Evolutionary conservation across 352 stramenopile genomes (phyloP).

Genomic region (Phytophthora niederhauseri): DNA sequence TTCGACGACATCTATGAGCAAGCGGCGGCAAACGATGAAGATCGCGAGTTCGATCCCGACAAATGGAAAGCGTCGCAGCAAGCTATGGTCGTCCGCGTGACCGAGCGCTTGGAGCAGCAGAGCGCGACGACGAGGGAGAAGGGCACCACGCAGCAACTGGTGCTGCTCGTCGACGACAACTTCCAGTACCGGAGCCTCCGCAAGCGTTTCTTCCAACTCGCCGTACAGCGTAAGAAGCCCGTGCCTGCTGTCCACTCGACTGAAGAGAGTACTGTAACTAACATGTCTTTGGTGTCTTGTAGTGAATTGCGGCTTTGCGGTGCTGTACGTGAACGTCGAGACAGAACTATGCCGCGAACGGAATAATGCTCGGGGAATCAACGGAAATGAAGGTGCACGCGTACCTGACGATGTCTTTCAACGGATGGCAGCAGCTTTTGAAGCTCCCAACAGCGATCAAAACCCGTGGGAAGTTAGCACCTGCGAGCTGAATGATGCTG

Average conservation of each 20-base stretch:
- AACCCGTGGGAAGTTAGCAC: slow-evolving; percentile 48
- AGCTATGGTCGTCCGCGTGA: slow-evolving; percentile 46
- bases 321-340: slow-evolving; percentile 45
- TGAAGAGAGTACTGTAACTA: slow-evolving; percentile 8
- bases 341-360: slow-evolving; percentile 39
- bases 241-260: neutral
- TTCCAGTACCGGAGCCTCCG: slow-evolving; percentile 72
- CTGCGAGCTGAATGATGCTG: slow-evolving; percentile 2
- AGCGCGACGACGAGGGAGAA: neutral
- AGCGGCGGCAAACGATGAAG: neutral
- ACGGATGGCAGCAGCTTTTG: slow-evolving; percentile 56
- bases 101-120: slow-evolving; percentile 15
- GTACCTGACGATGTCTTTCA: slow-evolving; percentile 55
- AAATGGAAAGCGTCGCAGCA: slow-evolving; percentile 61
- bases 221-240: slow-evolving; percentile 39
- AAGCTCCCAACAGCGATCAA: slow-evolving; percentile 34
- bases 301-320: slow-evolving; percentile 53
- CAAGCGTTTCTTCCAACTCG: slow-evolving; percentile 71
- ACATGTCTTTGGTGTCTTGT: slow-evolving; percentile 26
- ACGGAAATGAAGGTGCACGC: slow-evolving; percentile 5
- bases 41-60: slow-evolving; percentile 46
- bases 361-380: slow-evolving; percentile 41
- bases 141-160: slow-evolving; percentile 17
- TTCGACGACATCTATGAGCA: slow-evolving; percentile 70
- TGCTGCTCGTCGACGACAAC: slow-evolving; percentile 77